phyloP scores from a whole-genome alignment of 2,329 filamentous ascomycete genomes.

The Talaromyces pinophilus region DNA sequence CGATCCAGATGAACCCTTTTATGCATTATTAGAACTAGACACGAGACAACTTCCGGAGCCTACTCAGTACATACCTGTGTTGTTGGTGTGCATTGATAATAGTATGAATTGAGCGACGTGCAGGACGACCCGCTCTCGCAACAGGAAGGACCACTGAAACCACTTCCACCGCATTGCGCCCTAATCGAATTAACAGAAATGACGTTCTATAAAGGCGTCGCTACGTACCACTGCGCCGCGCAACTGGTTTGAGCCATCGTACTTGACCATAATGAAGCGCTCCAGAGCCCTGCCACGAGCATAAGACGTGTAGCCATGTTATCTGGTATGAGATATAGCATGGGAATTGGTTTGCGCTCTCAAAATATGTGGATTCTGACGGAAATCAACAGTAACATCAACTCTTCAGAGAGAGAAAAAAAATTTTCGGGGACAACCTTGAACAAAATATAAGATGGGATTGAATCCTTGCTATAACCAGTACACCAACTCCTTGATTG shows the following conservation, averaged over 20 bases:
- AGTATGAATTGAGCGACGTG: conserved; percentile 3
- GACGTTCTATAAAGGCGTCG: neutral
- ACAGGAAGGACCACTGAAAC: conserved; percentile 6
- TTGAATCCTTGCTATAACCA: neutral
- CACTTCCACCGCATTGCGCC: conserved; percentile 15
- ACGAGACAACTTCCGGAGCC: neutral
- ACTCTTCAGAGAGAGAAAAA: neutral
- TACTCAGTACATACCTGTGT: neutral
- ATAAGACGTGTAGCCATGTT: conserved; percentile 9
- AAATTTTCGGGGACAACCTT: neutral
- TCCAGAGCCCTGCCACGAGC: neutral
- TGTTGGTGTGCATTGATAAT: conserved; percentile 20
- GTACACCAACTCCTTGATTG: neutral
- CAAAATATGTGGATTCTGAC: neutral
- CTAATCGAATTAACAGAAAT: neutral
- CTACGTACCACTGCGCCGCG: conserved; percentile 3
- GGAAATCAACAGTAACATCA: neutral
- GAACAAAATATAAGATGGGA: neutral
- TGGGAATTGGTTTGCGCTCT: neutral
- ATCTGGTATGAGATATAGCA: too few relatives aligned
- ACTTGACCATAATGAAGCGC: neutral
- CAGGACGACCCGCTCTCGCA: conserved; percentile 14
- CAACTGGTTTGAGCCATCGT: conserved; percentile 5
- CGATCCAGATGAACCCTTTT: conserved; percentile 1
- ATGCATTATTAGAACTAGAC: neutral